These are phyloP conservation scores for Heritiera littoralis DNA, from an alignment of 345 rosid species.

Conservation along the genomic window DNA sequence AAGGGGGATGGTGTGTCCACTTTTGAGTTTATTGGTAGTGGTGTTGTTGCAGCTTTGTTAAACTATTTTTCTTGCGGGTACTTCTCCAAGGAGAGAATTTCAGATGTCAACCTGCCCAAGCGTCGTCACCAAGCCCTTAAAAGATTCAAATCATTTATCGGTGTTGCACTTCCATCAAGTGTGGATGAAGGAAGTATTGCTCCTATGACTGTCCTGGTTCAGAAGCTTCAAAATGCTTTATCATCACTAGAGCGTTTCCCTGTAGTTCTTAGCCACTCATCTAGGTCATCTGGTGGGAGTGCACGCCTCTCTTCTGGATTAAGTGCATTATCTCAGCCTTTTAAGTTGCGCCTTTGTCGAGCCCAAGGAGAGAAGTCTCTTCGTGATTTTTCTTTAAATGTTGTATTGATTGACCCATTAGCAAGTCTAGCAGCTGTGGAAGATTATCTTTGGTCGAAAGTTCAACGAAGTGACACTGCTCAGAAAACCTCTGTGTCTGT, in stretches of 20 bases:
- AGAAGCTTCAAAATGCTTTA: conserved; percentile 96
- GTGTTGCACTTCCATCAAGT: conserved; percentile 69
- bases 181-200: conserved; percentile 49
- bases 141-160: conserved; percentile 78
- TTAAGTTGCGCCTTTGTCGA: conserved; percentile 92
- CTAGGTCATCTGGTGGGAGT: conserved; percentile 84
- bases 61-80: conserved; percentile 89
- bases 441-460: conserved; percentile 97
- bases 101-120: conserved; percentile 71
- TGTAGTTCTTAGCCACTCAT: conserved; percentile 88
- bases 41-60: conserved; percentile 91
- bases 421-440: conserved; percentile 97
- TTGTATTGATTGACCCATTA: conserved; percentile 92
- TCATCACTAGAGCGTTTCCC: conserved; percentile 96
- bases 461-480: conserved; percentile 83
- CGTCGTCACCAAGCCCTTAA: conserved; percentile 79
- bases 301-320: conserved; percentile 97
- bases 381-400: conserved; percentile 95
- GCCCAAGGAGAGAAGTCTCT: conserved; percentile 89
- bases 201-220: conserved; percentile 83
- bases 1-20: conserved; percentile 99
- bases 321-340: conserved; percentile 92
- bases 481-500: conserved; percentile 66
- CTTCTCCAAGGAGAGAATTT: conserved; percentile 81
- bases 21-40: conserved; percentile 98